Evolutionary conservation across 2,329 filamentous ascomycete genomes (phyloP).

Genomic region (Aspergillus niger): DNA sequence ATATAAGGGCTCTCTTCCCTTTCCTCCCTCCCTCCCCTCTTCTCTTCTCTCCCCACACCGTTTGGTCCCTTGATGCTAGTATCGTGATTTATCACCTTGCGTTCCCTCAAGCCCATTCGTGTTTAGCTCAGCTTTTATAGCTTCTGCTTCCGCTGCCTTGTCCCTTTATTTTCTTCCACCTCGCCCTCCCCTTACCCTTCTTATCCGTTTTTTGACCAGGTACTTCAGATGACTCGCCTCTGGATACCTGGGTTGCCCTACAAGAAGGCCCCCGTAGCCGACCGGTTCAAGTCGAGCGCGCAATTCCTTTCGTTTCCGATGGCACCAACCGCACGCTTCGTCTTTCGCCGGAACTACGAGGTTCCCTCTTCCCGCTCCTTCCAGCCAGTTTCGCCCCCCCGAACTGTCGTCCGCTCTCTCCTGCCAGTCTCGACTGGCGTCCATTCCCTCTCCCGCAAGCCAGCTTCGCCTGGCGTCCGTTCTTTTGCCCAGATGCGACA

Average conservation of each 20-base stretch:
- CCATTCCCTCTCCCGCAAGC: background rate
- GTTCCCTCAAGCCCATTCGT: constrained; percentile 20
- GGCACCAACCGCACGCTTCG: constrained; percentile 6
- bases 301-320: constrained; percentile 12
- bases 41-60: constrained; percentile 15
- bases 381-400: constrained; percentile 12
- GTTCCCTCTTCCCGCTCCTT: constrained; percentile 16
- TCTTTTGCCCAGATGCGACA: constrained; percentile 12
- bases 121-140: constrained; percentile 10
- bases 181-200: constrained; percentile 6
- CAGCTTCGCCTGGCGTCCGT: background rate
- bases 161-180: background rate
- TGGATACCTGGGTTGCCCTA: constrained; percentile 20
- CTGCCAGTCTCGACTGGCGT: background rate
- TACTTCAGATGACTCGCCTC: constrained; percentile 24
- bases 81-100: constrained; percentile 19
- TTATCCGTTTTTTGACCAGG: constrained; percentile 14
- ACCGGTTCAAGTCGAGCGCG: constrained; percentile 16
- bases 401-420: constrained; percentile 18
- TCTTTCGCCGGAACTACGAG: constrained; percentile 17
- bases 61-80: constrained; percentile 22
- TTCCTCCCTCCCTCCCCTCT: constrained; percentile 15
- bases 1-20: background rate
- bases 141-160: constrained; percentile 11
- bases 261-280: constrained; percentile 3